Conservation (phyloP, 108 stramenopile species). For the Nitzschia palea region DNA sequence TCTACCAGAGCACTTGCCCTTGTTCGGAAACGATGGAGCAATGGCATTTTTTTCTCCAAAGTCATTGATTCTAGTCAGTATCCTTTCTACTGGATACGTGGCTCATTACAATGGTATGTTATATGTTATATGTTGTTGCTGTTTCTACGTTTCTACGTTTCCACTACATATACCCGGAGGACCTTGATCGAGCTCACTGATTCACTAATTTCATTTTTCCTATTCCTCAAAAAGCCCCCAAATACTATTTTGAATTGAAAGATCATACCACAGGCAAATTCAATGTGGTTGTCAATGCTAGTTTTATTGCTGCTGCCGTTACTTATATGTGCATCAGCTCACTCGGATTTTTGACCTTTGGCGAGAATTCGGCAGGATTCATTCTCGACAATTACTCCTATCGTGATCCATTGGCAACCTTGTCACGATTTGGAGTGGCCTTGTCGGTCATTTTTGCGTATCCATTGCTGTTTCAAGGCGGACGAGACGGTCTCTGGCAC, state of each 20-base stretch:
- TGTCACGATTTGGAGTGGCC: constrained; percentile 78
- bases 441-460: constrained; percentile 87
- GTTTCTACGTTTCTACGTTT: too few species aligned
- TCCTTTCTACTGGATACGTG: constrained; percentile 91
- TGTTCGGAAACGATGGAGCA: constrained; percentile 19
- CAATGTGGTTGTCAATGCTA: constrained; percentile 71
- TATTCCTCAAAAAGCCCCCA: constrained; percentile 71
- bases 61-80: constrained; percentile 80
- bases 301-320: constrained; percentile 65
- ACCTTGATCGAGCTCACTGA: too few species aligned
- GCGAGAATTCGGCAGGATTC: constrained; percentile 64
- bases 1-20: constrained; percentile 12
- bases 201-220: constrained; percentile 48
- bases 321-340: constrained; percentile 57
- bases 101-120: constrained; percentile 81
- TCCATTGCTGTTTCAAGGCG: constrained; percentile 85
- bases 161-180: constrained; percentile 15
- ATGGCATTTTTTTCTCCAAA: constrained; percentile 24
- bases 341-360: constrained; percentile 90
- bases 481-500: constrained; percentile 71
- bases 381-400: constrained; percentile 90
- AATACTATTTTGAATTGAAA: constrained; percentile 88
- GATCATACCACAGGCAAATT: constrained; percentile 75
- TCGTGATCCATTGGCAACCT: constrained; percentile 67
- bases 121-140: neutral